phyloP scores from a whole-genome alignment of 192 early-diverging fungal species.

The Rhizophagus clarus region DNA sequence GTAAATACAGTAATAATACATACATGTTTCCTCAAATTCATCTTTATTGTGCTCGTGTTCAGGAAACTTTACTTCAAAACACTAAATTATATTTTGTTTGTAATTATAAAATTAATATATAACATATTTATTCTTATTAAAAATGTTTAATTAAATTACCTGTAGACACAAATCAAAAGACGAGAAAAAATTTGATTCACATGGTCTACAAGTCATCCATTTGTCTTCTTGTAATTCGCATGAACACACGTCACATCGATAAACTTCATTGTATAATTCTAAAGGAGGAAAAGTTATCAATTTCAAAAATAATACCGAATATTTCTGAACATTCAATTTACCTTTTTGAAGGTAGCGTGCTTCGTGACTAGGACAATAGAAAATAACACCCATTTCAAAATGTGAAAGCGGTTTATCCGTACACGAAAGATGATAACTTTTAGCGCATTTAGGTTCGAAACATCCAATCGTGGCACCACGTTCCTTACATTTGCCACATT shows the following conservation, averaged over 20 bases:
- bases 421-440: constrained; percentile 82
- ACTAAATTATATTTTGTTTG: constrained; percentile 36
- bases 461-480: constrained; percentile 88
- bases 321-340: constrained; percentile 23
- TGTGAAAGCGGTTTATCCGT: constrained; percentile 67
- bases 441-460: constrained; percentile 81
- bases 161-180: constrained; percentile 71
- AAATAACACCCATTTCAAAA: constrained; percentile 80
- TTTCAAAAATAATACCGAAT: background rate
- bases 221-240: constrained; percentile 56
- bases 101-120: background rate
- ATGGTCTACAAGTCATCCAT: constrained; percentile 67
- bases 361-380: constrained; percentile 87
- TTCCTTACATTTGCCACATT: constrained; percentile 74
- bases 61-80: constrained; percentile 48
- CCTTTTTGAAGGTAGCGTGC: constrained; percentile 52
- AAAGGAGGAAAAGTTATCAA: background rate
- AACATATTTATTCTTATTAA: background rate
- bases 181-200: constrained; percentile 65
- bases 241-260: constrained; percentile 70
- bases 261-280: constrained; percentile 69
- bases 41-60: constrained; percentile 56
- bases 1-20: constrained; percentile 5
- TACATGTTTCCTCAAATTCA: constrained; percentile 59
- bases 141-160: constrained; percentile 37